Evolutionary conservation across 192 early-diverging fungal species (phyloP).

Genomic region (Fimicolochytrium jonesii): DNA sequence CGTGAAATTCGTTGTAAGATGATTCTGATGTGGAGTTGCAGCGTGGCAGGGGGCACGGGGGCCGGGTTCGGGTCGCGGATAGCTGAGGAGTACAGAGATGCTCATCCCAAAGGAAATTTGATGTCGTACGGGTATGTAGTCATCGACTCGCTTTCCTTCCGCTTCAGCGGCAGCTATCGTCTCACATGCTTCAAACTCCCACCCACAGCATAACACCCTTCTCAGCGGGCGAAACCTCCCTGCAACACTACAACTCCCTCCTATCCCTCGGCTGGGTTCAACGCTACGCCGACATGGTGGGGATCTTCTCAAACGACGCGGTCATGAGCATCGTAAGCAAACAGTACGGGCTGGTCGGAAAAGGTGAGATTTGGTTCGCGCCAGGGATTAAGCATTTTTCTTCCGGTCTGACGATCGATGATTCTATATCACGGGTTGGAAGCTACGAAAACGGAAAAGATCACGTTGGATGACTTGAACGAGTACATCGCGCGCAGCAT

Average conservation of each 20-base stretch:
- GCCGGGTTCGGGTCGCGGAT: conserved; percentile 41
- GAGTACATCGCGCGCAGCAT: conserved; percentile 31
- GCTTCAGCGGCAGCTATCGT: no score
- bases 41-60: conserved; percentile 44
- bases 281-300: conserved; percentile 24
- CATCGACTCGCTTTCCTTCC: background rate
- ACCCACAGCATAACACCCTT: conserved; percentile 33
- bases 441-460: conserved; percentile 10
- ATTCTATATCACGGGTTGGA: background rate
- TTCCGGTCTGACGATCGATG: background rate
- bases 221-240: conserved; percentile 35
- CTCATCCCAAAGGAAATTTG: conserved; percentile 23
- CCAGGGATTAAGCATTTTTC: background rate
- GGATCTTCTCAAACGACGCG: conserved; percentile 33
- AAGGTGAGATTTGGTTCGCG: background rate
- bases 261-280: conserved; percentile 37
- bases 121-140: conserved; percentile 29
- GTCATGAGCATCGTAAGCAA: conserved; percentile 17
- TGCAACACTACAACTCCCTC: conserved; percentile 46
- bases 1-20: no score
- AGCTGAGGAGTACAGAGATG: conserved; percentile 35
- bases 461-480: conserved; percentile 31
- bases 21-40: no score
- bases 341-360: conserved; percentile 16
- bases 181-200: background rate